Conservation (phyloP, 148 eudicot genomes). For the Rhododendron simsii region DNA sequence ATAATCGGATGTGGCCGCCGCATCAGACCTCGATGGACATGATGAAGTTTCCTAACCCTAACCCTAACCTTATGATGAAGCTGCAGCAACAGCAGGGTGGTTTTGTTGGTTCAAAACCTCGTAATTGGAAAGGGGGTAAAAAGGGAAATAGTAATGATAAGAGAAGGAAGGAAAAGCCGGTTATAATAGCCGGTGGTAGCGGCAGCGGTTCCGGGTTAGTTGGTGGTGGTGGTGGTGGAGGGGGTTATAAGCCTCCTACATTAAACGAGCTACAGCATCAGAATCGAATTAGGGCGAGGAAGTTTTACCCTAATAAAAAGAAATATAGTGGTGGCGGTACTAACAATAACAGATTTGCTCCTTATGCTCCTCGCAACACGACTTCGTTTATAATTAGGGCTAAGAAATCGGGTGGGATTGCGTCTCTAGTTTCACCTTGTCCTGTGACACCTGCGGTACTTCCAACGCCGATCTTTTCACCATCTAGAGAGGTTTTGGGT, state of each 20-base stretch:
- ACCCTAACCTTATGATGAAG: constrained; percentile 13
- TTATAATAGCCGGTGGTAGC: constrained; percentile 20
- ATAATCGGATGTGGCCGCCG: constrained; percentile 59
- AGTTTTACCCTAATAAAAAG: constrained; percentile 21
- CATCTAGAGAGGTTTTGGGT: constrained; percentile 24
- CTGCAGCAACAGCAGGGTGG: constrained; percentile 3
- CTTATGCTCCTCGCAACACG: constrained; percentile 29
- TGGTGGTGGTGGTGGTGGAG: constrained; percentile 14
- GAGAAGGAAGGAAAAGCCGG: constrained; percentile 34
- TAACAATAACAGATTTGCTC: constrained; percentile 19
- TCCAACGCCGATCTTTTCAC: constrained; percentile 25
- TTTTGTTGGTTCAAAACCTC: constrained; percentile 19
- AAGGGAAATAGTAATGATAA: constrained; percentile 40
- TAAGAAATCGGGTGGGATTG: constrained; percentile 28
- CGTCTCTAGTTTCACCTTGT: constrained; percentile 28
- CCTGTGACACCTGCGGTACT: constrained; percentile 31
- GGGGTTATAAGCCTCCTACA: constrained; percentile 3
- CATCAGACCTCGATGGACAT: constrained; percentile 34
- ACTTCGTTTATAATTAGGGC: constrained; percentile 31
- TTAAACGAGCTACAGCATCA: constrained; percentile 10
- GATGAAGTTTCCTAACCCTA: constrained; percentile 40
- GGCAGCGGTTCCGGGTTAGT: constrained; percentile 12
- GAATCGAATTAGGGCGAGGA: constrained; percentile 9
- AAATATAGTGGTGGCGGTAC: constrained; percentile 2
- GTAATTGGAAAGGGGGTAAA: constrained; percentile 64